phyloP scores from a whole-genome alignment of 371 early-diverging fungal genomes.

The Massospora cicadina region DNA sequence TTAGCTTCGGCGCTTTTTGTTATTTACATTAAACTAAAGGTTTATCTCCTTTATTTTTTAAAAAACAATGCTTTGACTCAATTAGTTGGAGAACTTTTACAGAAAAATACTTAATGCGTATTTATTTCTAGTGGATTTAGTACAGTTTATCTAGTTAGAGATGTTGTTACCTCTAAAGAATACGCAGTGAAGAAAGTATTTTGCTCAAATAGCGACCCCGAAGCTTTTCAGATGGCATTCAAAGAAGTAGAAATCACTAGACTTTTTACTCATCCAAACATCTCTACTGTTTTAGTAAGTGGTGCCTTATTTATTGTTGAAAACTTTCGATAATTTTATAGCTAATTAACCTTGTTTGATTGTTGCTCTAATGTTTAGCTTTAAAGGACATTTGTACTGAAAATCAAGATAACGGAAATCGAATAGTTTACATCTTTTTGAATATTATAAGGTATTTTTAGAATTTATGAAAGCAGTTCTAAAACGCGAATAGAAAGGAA shows the following conservation, averaged over 20 bases:
- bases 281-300: conserved; percentile 43
- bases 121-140: conserved; percentile 43
- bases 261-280: conserved; percentile 43
- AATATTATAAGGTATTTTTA: conserved; percentile 30
- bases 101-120: not conserved
- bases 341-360: no score
- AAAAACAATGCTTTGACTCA: not conserved
- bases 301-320: not conserved
- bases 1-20: not conserved
- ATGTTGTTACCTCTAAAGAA: conserved; percentile 25
- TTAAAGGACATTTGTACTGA: conserved; percentile 39
- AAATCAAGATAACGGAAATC: conserved; percentile 33
- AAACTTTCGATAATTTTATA: no score
- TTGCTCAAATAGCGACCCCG: conserved; percentile 33
- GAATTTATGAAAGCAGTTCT: not conserved
- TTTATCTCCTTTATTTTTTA: not conserved
- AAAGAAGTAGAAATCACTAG: conserved; percentile 44
- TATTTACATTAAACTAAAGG: conserved; percentile 2
- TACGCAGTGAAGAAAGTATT: conserved; percentile 52
- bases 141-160: conserved; percentile 48
- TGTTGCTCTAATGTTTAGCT: not conserved
- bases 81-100: not conserved
- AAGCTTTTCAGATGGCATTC: conserved; percentile 33
- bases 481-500: conserved; percentile 25
- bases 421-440: conserved; percentile 45